Base-by-base conservation (phyloP, 805 yeast species). In the Naumovozyma dairenensis region DNA sequence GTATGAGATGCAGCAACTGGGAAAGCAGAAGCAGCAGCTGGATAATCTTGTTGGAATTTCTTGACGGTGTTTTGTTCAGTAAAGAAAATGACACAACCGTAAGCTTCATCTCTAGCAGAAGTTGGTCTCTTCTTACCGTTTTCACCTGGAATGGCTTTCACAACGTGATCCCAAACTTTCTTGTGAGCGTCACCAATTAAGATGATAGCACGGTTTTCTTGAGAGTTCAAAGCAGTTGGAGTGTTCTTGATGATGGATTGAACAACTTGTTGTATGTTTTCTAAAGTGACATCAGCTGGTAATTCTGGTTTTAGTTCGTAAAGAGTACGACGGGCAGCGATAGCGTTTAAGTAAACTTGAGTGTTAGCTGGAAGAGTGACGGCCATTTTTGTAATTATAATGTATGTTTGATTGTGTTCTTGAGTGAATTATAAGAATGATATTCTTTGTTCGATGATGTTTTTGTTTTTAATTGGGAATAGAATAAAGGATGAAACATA, bases 161-260 rank as follows among this genome's bases (percentile, higher is more conserved):
- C 57, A 20, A 66, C 70, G 16, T 58, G 39, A 35, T 54, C 54
- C 76, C 76, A 71, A 14, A 69, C 62, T 33, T 56, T 44, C 37
- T 59, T 62, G 59, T 67, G 73, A 32, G 64, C 44, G 3, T 50
- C 64, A 37, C 72, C 73, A 30, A 66, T 62, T 31, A 71, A 28
- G 38, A 71, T 60, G 17, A 68, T 48, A 16, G 74, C 74, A 29
- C 75, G 62, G 46, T 60, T 55, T 28, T 64, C 57, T 53, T 70
- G 76, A 28, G 66, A 62, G 60, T 70, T 70, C 65, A 67, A 70
- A 19, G 67, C 49, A 13, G 72, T 64, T 47, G 75, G 76, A 10
- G 68, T 65, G 44, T 64, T 53, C 46, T 65, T 67, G 33, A 70
- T 57, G 27, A 68, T 57, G 19, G 57, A 53, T 47, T 63, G 62